These are phyloP conservation scores for Lunularia cruciata DNA, from an alignment of 225 moss, liverwort and hornwort genomes.

Conservation along the genomic window DNA sequence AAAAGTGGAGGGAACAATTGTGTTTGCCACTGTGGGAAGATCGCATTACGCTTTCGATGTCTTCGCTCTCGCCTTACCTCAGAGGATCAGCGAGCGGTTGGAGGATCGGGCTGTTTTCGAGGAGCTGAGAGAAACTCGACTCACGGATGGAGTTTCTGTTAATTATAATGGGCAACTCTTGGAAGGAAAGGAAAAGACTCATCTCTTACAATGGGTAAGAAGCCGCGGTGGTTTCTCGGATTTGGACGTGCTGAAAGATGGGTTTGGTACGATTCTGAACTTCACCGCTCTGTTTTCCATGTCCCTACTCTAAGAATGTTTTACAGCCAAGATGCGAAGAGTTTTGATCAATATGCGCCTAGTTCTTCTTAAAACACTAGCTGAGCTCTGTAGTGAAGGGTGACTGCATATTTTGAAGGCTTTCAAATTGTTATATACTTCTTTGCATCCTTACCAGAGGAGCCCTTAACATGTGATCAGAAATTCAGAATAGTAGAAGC, in stretches of 20 bases:
- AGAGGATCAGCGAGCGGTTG: background rate
- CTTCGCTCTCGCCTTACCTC: constrained; percentile 49
- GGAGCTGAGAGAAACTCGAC: constrained; percentile 44
- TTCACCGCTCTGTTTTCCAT: background rate
- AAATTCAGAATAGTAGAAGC: too few species aligned
- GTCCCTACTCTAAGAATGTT: too few species aligned
- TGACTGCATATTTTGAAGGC: too few species aligned
- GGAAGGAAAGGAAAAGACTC: constrained; percentile 37
- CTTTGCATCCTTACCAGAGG: too few species aligned
- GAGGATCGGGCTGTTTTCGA: background rate
- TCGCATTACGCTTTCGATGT: constrained; percentile 52
- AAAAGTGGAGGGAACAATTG: constrained; percentile 40
- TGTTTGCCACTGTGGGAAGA: constrained; percentile 39
- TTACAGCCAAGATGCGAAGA: too few species aligned
- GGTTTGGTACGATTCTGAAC: constrained; percentile 4
- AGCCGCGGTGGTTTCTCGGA: constrained; percentile 7
- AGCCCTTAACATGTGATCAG: too few species aligned
- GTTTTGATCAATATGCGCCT: too few species aligned
- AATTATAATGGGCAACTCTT: constrained; percentile 82
- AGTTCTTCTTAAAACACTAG: too few species aligned
- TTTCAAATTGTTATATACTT: too few species aligned
- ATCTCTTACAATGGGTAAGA: constrained; percentile 39
- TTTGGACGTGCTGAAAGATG: background rate
- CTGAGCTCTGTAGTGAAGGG: too few species aligned
- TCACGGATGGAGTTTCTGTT: constrained; percentile 70